Base-by-base conservation (phyloP, 2,329 filamentous ascomycete species). In the Tolypocladium cylindrosporum region DNA sequence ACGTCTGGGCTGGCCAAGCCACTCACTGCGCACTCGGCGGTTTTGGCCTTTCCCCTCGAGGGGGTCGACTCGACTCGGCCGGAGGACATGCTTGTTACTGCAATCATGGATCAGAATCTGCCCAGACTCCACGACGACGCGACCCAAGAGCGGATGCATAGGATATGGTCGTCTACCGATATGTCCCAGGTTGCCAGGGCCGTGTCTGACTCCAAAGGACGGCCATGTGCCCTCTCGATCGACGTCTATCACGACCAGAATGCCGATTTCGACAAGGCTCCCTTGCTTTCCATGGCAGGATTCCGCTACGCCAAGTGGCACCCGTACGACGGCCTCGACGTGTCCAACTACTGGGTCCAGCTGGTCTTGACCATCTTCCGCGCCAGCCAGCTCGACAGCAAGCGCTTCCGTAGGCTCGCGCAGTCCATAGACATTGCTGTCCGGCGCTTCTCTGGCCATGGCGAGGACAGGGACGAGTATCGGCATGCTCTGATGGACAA, bases 301-400 rank as follows among this genome's bases (percentile, higher is more conserved):
- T 61, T 62, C 19, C 59, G 58, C 8, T 62, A 62, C 24, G 56
- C 56, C 27, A 55, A 55, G 11, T 62, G 61, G 61, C 61, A 62
- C n/a, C 61, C 61, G 7, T 62, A 60, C 50, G 24, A 27, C 45
- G 7, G 57, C 11, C 48, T 61, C 10, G 59, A 62, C 42, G 59
- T 27, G 13, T 58, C 55, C 24, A 27, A 56, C 21, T 56, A 51
- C 45, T 61, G 59, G 59, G 54, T 57, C 42, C 54, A 54, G 41
- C 55, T 62, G 4, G 55, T 53, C 21, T 3, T 57, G 34, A 37
- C 31, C 13, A 34, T 61, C 11, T 41, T 60, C 36, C 43, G 48
- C 31, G 55, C 55, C 19, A 56, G 57, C 37, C 13, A 31, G 2
- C 27, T 21, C n/a, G 42, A 36, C 11, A 19, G 27, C 42, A 19